Conservation (phyloP, 345 rosid genomes). For the Lumnitzera littorea region DNA sequence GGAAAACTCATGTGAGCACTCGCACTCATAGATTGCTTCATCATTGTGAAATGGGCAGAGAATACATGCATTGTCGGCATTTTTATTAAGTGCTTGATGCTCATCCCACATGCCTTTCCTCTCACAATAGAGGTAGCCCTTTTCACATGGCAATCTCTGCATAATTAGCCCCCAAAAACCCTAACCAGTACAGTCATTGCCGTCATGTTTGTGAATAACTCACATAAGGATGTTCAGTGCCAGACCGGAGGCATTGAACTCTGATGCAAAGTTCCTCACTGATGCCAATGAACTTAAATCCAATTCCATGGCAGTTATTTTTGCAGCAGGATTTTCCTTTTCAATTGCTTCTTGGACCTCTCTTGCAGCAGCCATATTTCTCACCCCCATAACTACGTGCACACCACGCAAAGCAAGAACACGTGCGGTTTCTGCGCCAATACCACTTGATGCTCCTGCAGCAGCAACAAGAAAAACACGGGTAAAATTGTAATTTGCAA, state of each 20-base stretch:
- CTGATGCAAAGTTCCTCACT: constrained; percentile 36
- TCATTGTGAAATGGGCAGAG: too few relatives aligned
- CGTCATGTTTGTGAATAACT: neutral
- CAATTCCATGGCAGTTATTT: constrained; percentile 32
- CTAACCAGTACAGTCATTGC: too few relatives aligned
- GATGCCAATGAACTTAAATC: constrained; percentile 30
- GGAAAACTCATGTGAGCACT: too few relatives aligned
- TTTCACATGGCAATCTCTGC: too few relatives aligned
- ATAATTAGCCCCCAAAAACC: neutral
- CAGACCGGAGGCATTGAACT: constrained; percentile 25
- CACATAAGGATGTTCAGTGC: constrained; percentile 49
- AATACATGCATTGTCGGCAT: too few relatives aligned
- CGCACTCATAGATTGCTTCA: too few relatives aligned
- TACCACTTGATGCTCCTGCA: constrained; percentile 39
- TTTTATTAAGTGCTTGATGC: too few relatives aligned
- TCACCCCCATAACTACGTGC: constrained; percentile 32
- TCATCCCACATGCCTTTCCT: too few relatives aligned
- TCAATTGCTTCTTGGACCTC: constrained; percentile 24
- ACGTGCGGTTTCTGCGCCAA: constrained; percentile 38
- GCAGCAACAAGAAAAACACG: neutral
- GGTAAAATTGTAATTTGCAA: too few relatives aligned
- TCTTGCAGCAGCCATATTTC: constrained; percentile 20
- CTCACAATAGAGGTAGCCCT: too few relatives aligned
- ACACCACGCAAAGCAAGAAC: constrained; percentile 40
- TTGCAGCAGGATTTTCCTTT: constrained; percentile 27